Percentiles rank a stretch among this genome's conserved stretches.
Conservation (phyloP, 2,329 filamentous ascomycete species). For the Sporothrix pseudoabietina region DNA sequence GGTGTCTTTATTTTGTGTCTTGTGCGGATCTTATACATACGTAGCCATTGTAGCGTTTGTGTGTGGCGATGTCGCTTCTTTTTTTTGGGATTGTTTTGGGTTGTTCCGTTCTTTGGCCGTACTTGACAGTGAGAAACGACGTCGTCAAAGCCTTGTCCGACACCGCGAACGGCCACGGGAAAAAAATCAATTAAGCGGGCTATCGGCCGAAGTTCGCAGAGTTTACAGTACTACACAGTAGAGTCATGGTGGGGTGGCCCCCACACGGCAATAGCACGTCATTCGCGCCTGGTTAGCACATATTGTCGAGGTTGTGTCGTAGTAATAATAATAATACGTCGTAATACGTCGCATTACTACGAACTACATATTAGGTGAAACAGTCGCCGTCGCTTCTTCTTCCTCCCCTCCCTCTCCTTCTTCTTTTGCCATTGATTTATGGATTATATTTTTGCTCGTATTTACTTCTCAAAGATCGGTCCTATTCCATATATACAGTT, state of each 20-base stretch:
- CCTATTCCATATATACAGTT: not conserved
- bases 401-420: no score
- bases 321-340: no score
- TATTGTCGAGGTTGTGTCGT: no score
- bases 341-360: no score
- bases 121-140: not conserved
- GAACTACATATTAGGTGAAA: no score
- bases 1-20: not conserved
- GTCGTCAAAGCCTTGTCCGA: not conserved
- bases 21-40: constrained; percentile 6
- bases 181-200: not conserved
- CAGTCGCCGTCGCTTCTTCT: no score
- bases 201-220: constrained; percentile 6
- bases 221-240: no score
- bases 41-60: constrained; percentile 12
- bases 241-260: not conserved
- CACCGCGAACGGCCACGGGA: not conserved
- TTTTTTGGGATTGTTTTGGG: not conserved
- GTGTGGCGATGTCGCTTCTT: not conserved
- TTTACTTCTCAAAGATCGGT: not conserved
- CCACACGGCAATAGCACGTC: constrained; percentile 15
- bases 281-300: not conserved
- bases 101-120: not conserved
- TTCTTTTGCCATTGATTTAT: no score
- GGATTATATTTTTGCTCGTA: not conserved